phyloP scores from a whole-genome alignment of 257 asterid genomes.

The Coffea canephora region DNA sequence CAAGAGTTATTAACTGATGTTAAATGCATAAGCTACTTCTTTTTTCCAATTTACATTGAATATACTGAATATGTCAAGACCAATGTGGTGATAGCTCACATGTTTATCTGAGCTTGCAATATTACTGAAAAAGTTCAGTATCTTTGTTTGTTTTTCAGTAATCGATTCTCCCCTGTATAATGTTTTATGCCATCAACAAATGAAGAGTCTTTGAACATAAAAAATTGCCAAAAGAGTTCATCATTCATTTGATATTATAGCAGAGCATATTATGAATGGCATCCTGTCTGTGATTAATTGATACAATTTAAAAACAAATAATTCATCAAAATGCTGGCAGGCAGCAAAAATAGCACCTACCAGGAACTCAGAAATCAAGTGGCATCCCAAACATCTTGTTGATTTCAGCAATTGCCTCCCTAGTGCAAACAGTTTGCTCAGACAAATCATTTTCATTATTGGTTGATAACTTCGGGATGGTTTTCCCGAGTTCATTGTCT shows the following conservation, averaged over 20 bases:
- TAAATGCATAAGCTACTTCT: background rate
- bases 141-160: background rate
- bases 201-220: background rate
- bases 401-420: slow-evolving; percentile 88
- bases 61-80: background rate
- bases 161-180: background rate
- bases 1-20: background rate
- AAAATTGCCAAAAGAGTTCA: background rate
- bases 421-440: slow-evolving; percentile 79
- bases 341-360: slow-evolving; percentile 27
- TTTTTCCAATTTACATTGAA: background rate
- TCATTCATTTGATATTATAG: background rate
- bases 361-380: slow-evolving; percentile 63
- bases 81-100: background rate
- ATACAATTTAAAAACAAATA: slow-evolving; percentile 6
- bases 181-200: background rate
- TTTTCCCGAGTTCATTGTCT: slow-evolving; percentile 36
- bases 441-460: slow-evolving; percentile 51
- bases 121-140: background rate
- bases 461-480: slow-evolving; percentile 39
- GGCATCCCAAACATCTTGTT: slow-evolving; percentile 86
- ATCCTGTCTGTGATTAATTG: background rate
- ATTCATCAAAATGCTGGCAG: slow-evolving; percentile 3
- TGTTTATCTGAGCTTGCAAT: background rate
- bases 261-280: background rate